phyloP scores from a whole-genome alignment of 148 eudicot species.

The Cornus florida region DNA sequence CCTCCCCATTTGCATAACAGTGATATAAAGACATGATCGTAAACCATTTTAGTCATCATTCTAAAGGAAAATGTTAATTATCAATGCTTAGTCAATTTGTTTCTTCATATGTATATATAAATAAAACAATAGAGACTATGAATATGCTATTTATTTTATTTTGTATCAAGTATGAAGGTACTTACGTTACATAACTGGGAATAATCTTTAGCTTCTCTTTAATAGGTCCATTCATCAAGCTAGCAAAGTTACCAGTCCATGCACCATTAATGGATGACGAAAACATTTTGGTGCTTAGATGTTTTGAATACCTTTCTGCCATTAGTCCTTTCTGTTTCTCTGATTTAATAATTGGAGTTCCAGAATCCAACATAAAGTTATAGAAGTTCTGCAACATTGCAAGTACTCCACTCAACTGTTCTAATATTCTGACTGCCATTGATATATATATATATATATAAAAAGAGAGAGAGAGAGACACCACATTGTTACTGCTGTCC shows the following conservation, averaged over 20 bases:
- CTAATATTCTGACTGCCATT: not conserved
- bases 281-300: slow-evolving; percentile 18
- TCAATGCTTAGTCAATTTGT: too few species aligned
- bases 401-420: not conserved
- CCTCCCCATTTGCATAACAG: slow-evolving; percentile 48
- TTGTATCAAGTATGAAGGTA: not conserved
- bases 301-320: slow-evolving; percentile 26
- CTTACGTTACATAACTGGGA: slow-evolving; percentile 46
- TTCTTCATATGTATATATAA: too few species aligned
- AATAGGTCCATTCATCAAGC: slow-evolving; percentile 49
- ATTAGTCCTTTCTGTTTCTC: not conserved
- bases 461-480: not conserved
- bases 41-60: too few species aligned
- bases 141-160: too few species aligned
- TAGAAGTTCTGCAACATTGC: slow-evolving; percentile 44
- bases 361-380: slow-evolving; percentile 43
- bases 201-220: slow-evolving; percentile 49
- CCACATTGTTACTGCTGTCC: slow-evolving; percentile 7
- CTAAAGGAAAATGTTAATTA: too few species aligned
- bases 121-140: not conserved
- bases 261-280: not conserved
- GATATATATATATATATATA: not conserved
- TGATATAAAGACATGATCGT: not conserved
- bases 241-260: slow-evolving; percentile 20
- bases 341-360: slow-evolving; percentile 9